Conservation (phyloP, 2,329 filamentous ascomycete species). For the Trichoderma simmonsii region DNA sequence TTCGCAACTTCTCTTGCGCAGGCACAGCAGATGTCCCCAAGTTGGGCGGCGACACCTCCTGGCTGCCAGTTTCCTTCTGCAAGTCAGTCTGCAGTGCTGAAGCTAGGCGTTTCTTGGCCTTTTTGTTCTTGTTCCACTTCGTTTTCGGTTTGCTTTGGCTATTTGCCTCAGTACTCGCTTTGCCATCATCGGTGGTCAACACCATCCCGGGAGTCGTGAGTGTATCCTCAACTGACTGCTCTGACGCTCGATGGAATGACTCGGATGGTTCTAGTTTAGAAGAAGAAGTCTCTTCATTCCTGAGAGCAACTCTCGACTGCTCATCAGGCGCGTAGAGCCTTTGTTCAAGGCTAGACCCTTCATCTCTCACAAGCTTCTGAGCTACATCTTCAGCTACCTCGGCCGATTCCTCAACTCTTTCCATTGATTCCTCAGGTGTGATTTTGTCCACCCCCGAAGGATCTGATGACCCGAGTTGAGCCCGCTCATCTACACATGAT, state of each 20-base stretch:
- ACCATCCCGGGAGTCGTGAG: not conserved
- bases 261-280: not conserved
- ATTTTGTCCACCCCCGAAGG: not conserved
- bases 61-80: not conserved
- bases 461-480: not conserved
- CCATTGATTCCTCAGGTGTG: not conserved
- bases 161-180: not conserved
- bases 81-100: not conserved
- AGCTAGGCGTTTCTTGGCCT: conserved; percentile 26
- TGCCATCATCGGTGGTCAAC: not conserved
- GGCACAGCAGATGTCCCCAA: not conserved
- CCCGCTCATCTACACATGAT: not conserved
- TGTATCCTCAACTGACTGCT: not conserved
- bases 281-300: not conserved
- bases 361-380: not conserved
- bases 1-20: not conserved
- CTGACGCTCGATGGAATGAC: not conserved
- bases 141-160: conserved; percentile 8
- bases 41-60: not conserved
- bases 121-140: conserved; percentile 23
- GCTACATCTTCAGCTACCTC: not conserved
- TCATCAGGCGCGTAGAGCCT: not conserved
- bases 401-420: not conserved
- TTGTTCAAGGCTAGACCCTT: not conserved
- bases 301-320: not conserved